Evolutionary conservation across 164 flowering plant species (phyloP).

Genomic region (Umbellularia californica): DNA sequence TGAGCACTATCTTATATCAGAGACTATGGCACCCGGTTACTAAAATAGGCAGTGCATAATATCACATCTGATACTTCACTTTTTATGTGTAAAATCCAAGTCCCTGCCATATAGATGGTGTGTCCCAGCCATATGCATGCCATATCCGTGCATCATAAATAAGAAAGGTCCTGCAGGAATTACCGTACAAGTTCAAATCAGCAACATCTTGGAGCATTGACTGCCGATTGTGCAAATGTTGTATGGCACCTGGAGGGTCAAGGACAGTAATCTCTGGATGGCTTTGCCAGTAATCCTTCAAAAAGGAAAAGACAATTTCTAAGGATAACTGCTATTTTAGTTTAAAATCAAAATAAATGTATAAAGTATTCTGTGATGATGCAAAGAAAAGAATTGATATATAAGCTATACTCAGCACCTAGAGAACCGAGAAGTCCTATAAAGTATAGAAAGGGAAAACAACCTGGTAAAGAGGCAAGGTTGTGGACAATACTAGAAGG

Average conservation of each 20-base stretch:
- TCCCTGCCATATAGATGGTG: background rate
- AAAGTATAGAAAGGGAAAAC: background rate
- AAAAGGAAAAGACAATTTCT: background rate
- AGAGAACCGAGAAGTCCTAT: background rate
- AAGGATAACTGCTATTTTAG: background rate
- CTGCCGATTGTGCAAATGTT: constrained; percentile 76
- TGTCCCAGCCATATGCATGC: background rate
- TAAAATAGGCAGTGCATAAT: background rate
- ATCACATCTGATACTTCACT: background rate
- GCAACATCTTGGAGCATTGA: constrained; percentile 95
- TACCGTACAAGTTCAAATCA: constrained; percentile 82
- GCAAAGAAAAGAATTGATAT: background rate
- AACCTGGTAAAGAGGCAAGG: background rate
- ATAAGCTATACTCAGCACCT: background rate
- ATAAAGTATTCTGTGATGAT: background rate
- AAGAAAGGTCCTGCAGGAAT: background rate
- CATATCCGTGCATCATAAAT: too few species aligned
- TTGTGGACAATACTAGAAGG: background rate
- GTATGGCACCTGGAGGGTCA: constrained; percentile 95
- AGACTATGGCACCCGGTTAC: background rate
- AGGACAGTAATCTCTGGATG: constrained; percentile 96
- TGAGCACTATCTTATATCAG: background rate
- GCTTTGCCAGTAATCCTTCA: constrained; percentile 58
- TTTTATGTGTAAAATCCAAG: background rate
- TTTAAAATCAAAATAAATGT: background rate